Evolutionary conservation across 805 yeast genomes (phyloP).

Genomic region (Candida sakaeoensis): DNA sequence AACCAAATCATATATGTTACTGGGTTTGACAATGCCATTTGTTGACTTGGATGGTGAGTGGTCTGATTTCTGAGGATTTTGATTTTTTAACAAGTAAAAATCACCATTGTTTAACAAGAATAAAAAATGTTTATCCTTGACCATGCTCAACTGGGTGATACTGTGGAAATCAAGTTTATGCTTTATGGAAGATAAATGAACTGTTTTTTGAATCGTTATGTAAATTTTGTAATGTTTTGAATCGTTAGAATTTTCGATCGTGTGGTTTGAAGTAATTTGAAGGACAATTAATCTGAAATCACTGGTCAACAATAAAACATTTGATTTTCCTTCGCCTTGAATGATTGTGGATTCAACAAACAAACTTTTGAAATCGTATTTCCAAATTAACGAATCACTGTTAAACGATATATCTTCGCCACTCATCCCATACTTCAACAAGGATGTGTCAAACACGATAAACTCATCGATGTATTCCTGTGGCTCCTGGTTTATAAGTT

Average conservation of each 20-base stretch:
- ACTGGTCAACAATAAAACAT: constrained; percentile 25
- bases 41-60: constrained; percentile 5
- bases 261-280: constrained; percentile 14
- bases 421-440: constrained; percentile 31
- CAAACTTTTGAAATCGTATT: constrained; percentile 27
- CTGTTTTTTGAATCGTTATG: constrained; percentile 27
- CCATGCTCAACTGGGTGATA: constrained; percentile 21
- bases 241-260: constrained; percentile 5
- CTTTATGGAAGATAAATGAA: constrained; percentile 31
- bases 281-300: constrained; percentile 27
- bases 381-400: constrained; percentile 38
- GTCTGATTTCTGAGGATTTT: constrained; percentile 10
- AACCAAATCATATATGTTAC: constrained; percentile 34
- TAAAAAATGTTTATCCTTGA: constrained; percentile 30
- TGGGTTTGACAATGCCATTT: constrained; percentile 13
- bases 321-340: neutral
- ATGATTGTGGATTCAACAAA: constrained; percentile 18
- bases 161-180: constrained; percentile 21
- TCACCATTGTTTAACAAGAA: constrained; percentile 38
- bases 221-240: constrained; percentile 22
- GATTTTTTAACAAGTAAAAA: constrained; percentile 33
- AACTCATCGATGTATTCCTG: constrained; percentile 29
- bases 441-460: constrained; percentile 28
- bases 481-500: constrained; percentile 14
- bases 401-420: constrained; percentile 30